These are phyloP conservation scores for Sclerotinia spermophila DNA, from an alignment of 2,329 filamentous ascomycete species.

Conservation along the genomic window DNA sequence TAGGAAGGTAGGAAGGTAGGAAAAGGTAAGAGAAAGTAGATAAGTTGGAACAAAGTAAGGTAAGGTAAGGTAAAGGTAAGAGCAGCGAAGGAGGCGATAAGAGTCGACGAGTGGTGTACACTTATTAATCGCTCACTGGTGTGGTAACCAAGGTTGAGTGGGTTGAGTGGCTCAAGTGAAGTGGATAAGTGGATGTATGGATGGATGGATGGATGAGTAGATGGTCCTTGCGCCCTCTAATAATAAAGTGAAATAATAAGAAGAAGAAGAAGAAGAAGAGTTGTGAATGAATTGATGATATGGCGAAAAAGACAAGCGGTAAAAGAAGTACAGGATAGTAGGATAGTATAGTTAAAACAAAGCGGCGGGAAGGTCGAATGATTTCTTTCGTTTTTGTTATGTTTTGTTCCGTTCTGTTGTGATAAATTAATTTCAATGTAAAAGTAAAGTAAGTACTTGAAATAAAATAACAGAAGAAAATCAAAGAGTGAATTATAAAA, in stretches of 20 bases:
- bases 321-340: background rate
- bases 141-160: background rate
- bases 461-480: background rate
- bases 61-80: background rate
- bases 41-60: background rate
- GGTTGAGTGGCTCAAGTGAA: background rate
- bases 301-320: constrained; percentile 24
- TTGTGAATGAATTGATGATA: background rate
- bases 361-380: constrained; percentile 27
- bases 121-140: background rate
- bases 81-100: background rate
- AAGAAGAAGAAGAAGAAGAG: too few relatives aligned
- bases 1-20: background rate
- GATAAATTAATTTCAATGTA: background rate
- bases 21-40: background rate
- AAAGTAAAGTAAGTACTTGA: background rate
- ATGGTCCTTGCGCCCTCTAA: background rate
- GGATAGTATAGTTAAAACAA: background rate
- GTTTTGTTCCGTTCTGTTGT: background rate
- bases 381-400: constrained; percentile 25
- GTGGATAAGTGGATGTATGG: background rate
- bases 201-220: background rate
- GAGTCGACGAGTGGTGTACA: background rate
- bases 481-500: background rate
- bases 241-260: background rate